Evolutionary conservation across 257 asterid species (phyloP).

Genomic region (Solanum clarkiae): DNA sequence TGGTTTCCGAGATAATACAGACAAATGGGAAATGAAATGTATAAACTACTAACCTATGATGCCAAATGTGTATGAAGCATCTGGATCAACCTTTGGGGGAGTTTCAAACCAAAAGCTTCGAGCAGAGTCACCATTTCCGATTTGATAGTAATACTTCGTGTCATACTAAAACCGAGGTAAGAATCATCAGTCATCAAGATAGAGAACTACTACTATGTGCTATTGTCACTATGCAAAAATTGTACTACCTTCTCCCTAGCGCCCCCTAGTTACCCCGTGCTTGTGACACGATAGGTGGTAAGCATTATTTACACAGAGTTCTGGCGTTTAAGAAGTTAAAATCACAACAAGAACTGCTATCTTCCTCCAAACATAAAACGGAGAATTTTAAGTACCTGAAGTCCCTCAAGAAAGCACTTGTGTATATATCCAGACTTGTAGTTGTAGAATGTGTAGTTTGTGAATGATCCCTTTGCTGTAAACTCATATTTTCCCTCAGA

Average conservation of each 20-base stretch:
- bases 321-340: too few species aligned
- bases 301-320: too few species aligned
- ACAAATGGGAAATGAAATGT: background rate
- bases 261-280: too few species aligned
- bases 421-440: slow-evolving; percentile 87
- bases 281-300: too few species aligned
- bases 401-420: slow-evolving; percentile 65
- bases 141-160: slow-evolving; percentile 66
- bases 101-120: slow-evolving; percentile 81
- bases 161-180: slow-evolving; percentile 28
- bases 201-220: background rate
- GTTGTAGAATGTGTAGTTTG: slow-evolving; percentile 59
- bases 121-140: slow-evolving; percentile 74
- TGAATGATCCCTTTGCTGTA: slow-evolving; percentile 52
- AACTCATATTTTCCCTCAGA: slow-evolving; percentile 53
- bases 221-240: too few species aligned
- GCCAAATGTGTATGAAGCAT: slow-evolving; percentile 81
- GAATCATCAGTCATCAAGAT: background rate
- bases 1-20: background rate
- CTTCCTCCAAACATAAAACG: background rate
- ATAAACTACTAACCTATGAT: slow-evolving; percentile 61
- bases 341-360: too few species aligned
- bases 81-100: slow-evolving; percentile 71
- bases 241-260: too few species aligned
- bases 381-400: slow-evolving; percentile 39